Base-by-base conservation (phyloP, 768 basidiomycete species). In the Russula virescens region DNA sequence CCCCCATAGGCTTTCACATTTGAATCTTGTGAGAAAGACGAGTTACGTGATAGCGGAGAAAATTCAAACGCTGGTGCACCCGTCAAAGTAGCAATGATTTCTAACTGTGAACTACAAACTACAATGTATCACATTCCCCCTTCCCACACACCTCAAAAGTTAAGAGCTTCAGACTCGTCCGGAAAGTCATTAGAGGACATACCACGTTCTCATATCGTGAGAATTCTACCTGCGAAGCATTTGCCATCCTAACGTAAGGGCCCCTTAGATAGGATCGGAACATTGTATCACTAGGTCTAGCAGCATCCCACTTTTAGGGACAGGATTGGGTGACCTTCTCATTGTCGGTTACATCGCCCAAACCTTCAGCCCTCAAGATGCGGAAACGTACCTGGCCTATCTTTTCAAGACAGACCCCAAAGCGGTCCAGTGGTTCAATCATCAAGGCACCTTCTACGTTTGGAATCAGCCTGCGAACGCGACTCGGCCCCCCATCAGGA, bases 301-400 rank as follows among this genome's bases (percentile, higher is more conserved):
- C n/a, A n/a, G n/a, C n/a, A n/a, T n/a, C n/a, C n/a, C n/a, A n/a
- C n/a, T n/a, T n/a, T n/a, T n/a, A n/a, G n/a, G 31, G 31, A 31
- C 31, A 31, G 31, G 8, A 31, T 8, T 31, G 31, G 8, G 31
- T 31, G 46, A 49, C 28, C 38, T 48, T 35, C 57, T 35, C 26
- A 42, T 50, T 21, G 53, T 59, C 8, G 65, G 65, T 16, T 64
- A 58, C 48, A 52, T 66, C n/a, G 19, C 62, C 26, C 21, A 60
- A 34, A 64, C 50, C 23, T 66, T 66, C 49, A n/a, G 3, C 14
- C 57, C 65, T 0, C 51, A 42, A 18, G 19, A 5, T 45, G 56
- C 62, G 21, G 47, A 51, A 28, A 11, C 18, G 1, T 64, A 64
- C 28, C 19, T 64, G 10, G 25, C 23, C 21, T 16, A 23, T 18